Conservation (phyloP, 345 rosid species). For the Ricinus communis region DNA sequence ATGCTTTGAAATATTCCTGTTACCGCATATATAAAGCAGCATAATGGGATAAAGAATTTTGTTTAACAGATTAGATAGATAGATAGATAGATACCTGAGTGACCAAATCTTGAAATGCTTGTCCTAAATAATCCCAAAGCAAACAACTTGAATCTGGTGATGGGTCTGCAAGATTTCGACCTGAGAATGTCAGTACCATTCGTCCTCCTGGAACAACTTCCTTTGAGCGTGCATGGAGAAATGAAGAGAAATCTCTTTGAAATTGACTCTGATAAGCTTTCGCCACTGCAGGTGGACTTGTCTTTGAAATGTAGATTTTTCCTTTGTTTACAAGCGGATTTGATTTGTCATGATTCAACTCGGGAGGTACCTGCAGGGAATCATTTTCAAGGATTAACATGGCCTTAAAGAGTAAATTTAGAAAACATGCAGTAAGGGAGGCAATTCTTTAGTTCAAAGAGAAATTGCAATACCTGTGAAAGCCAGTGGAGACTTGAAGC, state of each 20-base stretch:
- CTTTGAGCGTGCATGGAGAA: constrained; percentile 31
- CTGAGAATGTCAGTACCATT: constrained; percentile 37
- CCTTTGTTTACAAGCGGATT: constrained; percentile 37
- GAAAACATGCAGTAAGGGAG: too few relatives aligned
- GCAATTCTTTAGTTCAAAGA: too few relatives aligned
- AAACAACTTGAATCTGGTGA: constrained; percentile 37
- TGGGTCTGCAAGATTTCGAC: constrained; percentile 39
- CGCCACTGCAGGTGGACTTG: constrained; percentile 31
- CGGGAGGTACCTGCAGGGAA: constrained; percentile 38
- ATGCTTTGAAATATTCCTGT: too few relatives aligned
- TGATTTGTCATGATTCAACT: constrained; percentile 22
- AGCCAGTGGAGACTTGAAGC: constrained; percentile 51
- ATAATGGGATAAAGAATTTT: neutral
- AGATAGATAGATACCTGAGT: constrained; percentile 25
- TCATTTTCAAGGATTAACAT: neutral
- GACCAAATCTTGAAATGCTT: constrained; percentile 44
- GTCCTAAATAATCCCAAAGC: constrained; percentile 50
- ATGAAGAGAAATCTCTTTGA: constrained; percentile 38
- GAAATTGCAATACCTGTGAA: constrained; percentile 36
- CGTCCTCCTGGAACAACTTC: constrained; percentile 44
- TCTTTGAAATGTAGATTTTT: constrained; percentile 42
- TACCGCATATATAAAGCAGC: too few relatives aligned
- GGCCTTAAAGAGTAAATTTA: too few relatives aligned
- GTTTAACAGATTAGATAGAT: too few relatives aligned
- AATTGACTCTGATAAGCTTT: constrained; percentile 43